These are phyloP conservation scores for Coprinopsis cinerea DNA, from an alignment of 768 basidiomycete species.

Conservation along the genomic window DNA sequence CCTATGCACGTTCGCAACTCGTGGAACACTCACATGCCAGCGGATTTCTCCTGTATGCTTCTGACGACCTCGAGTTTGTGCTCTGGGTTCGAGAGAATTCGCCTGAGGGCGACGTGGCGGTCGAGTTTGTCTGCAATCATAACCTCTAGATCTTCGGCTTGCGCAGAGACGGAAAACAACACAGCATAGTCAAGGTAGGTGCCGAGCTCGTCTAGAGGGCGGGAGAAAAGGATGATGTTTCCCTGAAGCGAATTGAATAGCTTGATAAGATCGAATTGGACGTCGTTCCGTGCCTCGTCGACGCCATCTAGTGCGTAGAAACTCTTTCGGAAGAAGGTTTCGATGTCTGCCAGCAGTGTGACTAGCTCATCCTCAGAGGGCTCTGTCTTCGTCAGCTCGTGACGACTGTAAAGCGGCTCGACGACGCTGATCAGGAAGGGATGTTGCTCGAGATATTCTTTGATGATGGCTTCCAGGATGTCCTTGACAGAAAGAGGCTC, in stretches of 20 bases:
- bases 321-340: neutral
- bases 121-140: neutral
- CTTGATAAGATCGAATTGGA: neutral
- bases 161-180: neutral
- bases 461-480: neutral
- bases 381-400: neutral
- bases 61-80: neutral
- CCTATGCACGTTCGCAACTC: no score
- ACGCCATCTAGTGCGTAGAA: constrained; percentile 3
- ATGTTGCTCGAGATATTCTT: neutral
- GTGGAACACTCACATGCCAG: constrained; percentile 9
- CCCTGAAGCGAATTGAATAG: neutral
- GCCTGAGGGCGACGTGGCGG: no score
- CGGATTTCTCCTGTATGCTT: constrained; percentile 4
- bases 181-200: neutral
- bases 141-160: neutral
- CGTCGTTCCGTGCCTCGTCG: neutral
- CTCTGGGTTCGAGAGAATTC: no score
- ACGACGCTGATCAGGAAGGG: neutral
- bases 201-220: neutral
- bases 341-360: neutral
- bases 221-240: constrained; percentile 1
- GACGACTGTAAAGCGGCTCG: neutral
- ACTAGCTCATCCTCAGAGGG: neutral
- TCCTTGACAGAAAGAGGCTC: neutral